Evolutionary conservation across 2,329 filamentous ascomycete genomes (phyloP).

Genomic region (Cadophora luteo-olivacea): DNA sequence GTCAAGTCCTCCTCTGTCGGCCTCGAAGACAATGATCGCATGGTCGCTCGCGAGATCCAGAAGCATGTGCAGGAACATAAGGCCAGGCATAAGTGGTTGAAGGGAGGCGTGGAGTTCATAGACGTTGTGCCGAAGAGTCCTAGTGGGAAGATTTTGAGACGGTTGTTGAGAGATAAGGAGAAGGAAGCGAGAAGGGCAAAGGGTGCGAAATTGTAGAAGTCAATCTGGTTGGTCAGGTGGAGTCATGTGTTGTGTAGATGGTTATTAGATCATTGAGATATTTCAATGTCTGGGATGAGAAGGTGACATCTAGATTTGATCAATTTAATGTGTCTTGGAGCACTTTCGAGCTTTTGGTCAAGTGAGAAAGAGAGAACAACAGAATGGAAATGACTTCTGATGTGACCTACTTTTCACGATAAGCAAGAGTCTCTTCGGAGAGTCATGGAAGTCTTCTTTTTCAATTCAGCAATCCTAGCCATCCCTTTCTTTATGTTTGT

Average conservation of each 20-base stretch:
- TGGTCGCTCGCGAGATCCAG: conserved; percentile 54
- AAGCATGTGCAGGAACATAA: conserved; percentile 71
- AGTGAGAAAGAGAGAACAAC: neutral
- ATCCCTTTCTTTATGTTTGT: no score
- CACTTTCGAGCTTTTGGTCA: neutral
- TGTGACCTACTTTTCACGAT: no score
- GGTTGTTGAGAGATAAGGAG: conserved; percentile 76
- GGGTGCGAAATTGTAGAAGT: conserved; percentile 68
- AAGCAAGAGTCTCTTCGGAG: no score
- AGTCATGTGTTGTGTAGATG: conserved; percentile 4
- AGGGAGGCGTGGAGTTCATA: conserved; percentile 67
- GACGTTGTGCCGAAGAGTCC: conserved; percentile 75
- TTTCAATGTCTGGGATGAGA: neutral
- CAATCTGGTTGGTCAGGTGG: neutral
- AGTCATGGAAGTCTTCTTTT: no score
- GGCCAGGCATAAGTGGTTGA: conserved; percentile 72
- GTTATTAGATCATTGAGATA: conserved; percentile 3
- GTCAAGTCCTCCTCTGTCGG: conserved; percentile 56
- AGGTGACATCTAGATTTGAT: neutral
- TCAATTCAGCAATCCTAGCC: no score
- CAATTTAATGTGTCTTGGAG: no score
- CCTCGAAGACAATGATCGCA: conserved; percentile 63
- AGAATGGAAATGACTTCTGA: no score
- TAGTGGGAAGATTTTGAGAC: conserved; percentile 75
- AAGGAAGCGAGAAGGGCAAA: conserved; percentile 68